Conservation (phyloP, 176 grass and related monocot genomes). For the Juncus inflexus region DNA sequence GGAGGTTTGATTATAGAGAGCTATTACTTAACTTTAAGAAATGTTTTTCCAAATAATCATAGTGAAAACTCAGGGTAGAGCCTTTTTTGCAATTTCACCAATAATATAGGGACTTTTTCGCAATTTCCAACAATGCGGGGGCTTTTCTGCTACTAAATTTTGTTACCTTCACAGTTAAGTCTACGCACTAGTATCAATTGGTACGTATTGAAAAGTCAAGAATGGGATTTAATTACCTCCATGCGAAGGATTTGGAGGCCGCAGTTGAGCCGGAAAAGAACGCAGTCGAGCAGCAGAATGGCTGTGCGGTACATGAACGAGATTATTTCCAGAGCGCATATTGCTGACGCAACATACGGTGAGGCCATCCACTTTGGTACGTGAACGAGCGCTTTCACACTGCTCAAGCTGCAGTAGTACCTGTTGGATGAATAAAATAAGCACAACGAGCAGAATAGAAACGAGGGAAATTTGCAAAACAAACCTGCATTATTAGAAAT, state of each 20-base stretch:
- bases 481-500: too few species aligned
- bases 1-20: too few species aligned
- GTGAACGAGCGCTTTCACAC: neutral
- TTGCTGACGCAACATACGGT: slow-evolving; percentile 27
- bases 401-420: slow-evolving; percentile 2
- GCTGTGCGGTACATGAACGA: slow-evolving; percentile 70
- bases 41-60: too few species aligned
- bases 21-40: too few species aligned
- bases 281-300: slow-evolving; percentile 63
- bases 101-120: too few species aligned
- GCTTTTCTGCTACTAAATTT: too few species aligned
- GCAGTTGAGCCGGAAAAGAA: slow-evolving; percentile 75
- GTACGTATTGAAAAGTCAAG: too few species aligned
- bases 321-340: slow-evolving; percentile 56
- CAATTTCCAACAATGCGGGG: too few species aligned
- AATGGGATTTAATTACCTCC: slow-evolving; percentile 10
- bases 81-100: too few species aligned
- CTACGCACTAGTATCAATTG: too few species aligned
- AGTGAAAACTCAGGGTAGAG: too few species aligned
- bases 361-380: slow-evolving; percentile 25
- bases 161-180: too few species aligned
- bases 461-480: neutral
- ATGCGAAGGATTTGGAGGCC: slow-evolving; percentile 80
- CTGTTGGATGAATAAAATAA: slow-evolving; percentile 8
- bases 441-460: neutral